Evolutionary conservation across 495 filamentous ascomycete species (phyloP), one percentile per base, ranked within the genome.

Genomic region (Daldinia vernicosa): DNA sequence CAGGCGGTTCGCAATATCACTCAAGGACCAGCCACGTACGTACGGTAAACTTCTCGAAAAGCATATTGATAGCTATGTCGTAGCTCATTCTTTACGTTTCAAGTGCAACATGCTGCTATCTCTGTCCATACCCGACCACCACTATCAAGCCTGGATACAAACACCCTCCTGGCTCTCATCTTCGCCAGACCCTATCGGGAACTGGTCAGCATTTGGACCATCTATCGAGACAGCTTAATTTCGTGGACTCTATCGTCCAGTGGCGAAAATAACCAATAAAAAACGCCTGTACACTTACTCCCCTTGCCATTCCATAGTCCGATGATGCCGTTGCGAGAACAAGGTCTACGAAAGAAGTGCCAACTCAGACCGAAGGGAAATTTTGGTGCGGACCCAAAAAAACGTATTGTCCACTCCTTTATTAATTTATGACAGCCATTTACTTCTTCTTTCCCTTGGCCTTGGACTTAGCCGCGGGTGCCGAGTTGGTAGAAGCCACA

Each of bases 401-500:
- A 47, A 7, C 43, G 11, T 24, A 2, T 47, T 47, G 17, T 47
- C 43, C 19, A 7, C 19, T 39, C 14, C 39, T 32, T 43, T 43
- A 40, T 40, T 24, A 40, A 12, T 24, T 6, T 32, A 9, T 7
- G 15, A 30, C 35, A 19, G 9, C 30, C 2, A 0, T 39, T 66
- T 28, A 87, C 71, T 87, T 87, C 80, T 88, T 88, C 80, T 85
- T 88, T 54, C 83, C 82, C 77, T 86, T 87, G 9, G 79, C 67
- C 70, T 85, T 87, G 35, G 75, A 69, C 71, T 84, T 85, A 4
- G 79, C 56, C 19, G 74, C 69, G 17, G 79, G 76, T 0, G 80
- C 76, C 12, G 87, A 87, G 39, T 78, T 80, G 6, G 73, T 83
- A 1, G 83, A 84, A 45, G 72, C 80, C 0, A 87, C 86, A 54